phyloP scores from a whole-genome alignment of 1,284 basidiomycete genomes.

The Athelia sp. region DNA sequence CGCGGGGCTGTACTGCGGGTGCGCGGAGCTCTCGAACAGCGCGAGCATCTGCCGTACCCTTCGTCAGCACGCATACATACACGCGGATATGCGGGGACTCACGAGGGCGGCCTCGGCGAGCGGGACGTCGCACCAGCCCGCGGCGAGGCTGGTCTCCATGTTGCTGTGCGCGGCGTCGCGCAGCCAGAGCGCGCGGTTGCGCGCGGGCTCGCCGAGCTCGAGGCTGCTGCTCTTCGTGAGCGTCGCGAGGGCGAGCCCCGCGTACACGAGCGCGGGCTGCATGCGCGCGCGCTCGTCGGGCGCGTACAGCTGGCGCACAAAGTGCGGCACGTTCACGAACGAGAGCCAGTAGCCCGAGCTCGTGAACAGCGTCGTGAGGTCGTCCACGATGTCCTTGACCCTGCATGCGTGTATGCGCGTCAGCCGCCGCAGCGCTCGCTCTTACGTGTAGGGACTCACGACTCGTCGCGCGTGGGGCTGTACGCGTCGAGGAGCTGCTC shows the following conservation, averaged over 20 bases:
- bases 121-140: conserved; percentile 51
- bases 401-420: conserved; percentile 24
- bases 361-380: conserved; percentile 52
- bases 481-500: conserved; percentile 51
- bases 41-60: conserved; percentile 52
- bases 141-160: conserved; percentile 46
- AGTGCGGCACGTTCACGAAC: conserved; percentile 54
- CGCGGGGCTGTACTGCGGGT: conserved; percentile 54
- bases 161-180: conserved; percentile 49
- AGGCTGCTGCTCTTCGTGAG: conserved; percentile 71
- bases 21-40: conserved; percentile 68
- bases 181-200: conserved; percentile 47
- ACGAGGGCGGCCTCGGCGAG: conserved; percentile 75
- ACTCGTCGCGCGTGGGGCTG: conserved; percentile 33
- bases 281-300: conserved; percentile 45
- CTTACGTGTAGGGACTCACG: conserved; percentile 27
- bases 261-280: conserved; percentile 65
- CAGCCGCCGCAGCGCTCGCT: background rate
- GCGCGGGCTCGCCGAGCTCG: conserved; percentile 45
- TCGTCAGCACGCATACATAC: conserved; percentile 1
- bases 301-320: conserved; percentile 48
- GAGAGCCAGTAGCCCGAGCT: conserved; percentile 56
- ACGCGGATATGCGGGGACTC: conserved; percentile 18
- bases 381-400: conserved; percentile 44
- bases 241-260: conserved; percentile 63